Evolutionary conservation across 495 filamentous ascomycete species (phyloP), one percentile per base, ranked within the genome.

Genomic region (Pseudoneurospora amorphoporcata): DNA sequence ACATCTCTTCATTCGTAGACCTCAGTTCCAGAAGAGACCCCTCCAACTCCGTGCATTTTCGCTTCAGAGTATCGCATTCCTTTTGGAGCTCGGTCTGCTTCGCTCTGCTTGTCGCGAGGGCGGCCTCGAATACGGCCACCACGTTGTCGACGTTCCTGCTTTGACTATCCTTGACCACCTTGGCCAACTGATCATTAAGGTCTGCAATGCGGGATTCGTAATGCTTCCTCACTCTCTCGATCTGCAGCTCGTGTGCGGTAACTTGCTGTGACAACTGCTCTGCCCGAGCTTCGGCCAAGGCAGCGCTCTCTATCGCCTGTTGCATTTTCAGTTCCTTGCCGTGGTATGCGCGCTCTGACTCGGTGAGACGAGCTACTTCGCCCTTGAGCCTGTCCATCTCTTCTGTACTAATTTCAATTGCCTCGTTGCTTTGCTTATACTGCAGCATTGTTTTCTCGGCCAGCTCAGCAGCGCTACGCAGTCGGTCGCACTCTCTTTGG

Each of bases 401-500:
- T 73, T 88, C 84, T 17, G 89, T 83, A 69, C 86, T 86, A 68
- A 84, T 82, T 72, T 91, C 85, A 10, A 89, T 78, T 32, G 88
- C 84, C 70, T 87, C 82, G 53, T 91, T 82, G 61, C 85, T 86
- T 73, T 92, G 89, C 69, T 87, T 83, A 42, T 86, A 82, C 53
- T 80, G 77, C 58, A 91, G 76, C 73, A 90, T 88, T 73, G 87
- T 86, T 4, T 86, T 82, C 78, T 93, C 91, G 8, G 84, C 87
- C 68, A 88, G 85, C 17, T 87, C 84, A 2, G 92, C 82, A 4
- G 92, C 78, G 53, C 82, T 81, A n/a, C 85, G 84, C 41, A 92
- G 79, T 23, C 83, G 82, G 4, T 88, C 86, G 39, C 82, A 84
- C 72, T 92, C 88, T 9, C 79, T 77, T 69, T 82, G 79, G 3